phyloP scores from a whole-genome alignment of 2,329 filamentous ascomycete species.

The Aotearoamyces nothofagi region DNA sequence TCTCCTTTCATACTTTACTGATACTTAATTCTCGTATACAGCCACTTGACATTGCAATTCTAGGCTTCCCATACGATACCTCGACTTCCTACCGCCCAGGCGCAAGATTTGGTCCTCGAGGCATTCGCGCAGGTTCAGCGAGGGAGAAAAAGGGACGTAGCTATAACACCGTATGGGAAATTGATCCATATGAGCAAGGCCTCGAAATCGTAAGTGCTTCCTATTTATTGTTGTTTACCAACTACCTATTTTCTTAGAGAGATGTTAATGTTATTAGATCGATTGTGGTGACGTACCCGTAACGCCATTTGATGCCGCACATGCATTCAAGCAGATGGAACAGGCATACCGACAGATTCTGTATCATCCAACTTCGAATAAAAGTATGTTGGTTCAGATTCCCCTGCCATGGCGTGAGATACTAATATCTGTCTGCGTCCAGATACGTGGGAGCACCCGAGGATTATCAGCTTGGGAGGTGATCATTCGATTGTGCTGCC shows the following conservation, averaged over 20 bases:
- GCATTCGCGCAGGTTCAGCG: conserved; percentile 76
- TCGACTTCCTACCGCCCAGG: conserved; percentile 75
- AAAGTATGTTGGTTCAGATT: conserved; percentile 78
- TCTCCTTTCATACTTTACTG: too few species aligned
- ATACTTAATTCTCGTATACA: too few species aligned
- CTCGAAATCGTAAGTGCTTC: too few species aligned
- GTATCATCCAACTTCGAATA: conserved; percentile 63
- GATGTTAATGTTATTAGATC: conserved; percentile 67
- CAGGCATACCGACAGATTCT: conserved; percentile 71
- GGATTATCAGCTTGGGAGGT: conserved; percentile 62
- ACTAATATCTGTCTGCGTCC: conserved; percentile 49
- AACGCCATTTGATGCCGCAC: conserved; percentile 47
- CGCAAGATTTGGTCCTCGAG: conserved; percentile 70
- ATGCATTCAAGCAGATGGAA: not conserved
- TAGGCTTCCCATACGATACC: conserved; percentile 72
- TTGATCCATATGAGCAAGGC: conserved; percentile 8
- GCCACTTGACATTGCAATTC: too few species aligned
- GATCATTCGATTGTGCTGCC: conserved; percentile 49
- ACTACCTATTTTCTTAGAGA: conserved; percentile 66
- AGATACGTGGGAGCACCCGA: conserved; percentile 57
- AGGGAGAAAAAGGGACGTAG: too few species aligned
- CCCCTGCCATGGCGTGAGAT: conserved; percentile 57
- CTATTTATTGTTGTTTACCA: conserved; percentile 69
- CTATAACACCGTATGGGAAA: conserved; percentile 66
- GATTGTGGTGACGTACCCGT: conserved; percentile 80